phyloP scores from a whole-genome alignment of 495 filamentous ascomycete species.

The Aspergillus steynii region DNA sequence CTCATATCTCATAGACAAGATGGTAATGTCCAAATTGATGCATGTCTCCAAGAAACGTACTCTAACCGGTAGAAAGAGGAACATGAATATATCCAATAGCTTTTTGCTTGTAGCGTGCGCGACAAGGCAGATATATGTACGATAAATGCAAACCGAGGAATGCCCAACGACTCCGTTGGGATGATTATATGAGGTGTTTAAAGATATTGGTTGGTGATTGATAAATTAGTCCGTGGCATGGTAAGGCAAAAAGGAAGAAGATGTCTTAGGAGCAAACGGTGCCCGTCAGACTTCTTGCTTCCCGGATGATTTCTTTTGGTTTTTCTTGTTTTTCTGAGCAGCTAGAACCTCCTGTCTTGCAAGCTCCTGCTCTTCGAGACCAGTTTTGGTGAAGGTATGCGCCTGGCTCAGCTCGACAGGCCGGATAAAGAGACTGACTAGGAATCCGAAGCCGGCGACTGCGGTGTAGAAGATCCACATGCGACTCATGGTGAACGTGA shows the following conservation, averaged over 20 bases:
- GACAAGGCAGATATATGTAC: neutral
- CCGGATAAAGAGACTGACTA: conserved; percentile 55
- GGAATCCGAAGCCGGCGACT: conserved; percentile 53
- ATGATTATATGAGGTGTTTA: neutral
- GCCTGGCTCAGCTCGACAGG: conserved; percentile 57
- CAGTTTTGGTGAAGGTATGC: conserved; percentile 63
- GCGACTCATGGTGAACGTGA: conserved; percentile 55
- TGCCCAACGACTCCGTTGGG: neutral
- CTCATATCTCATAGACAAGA: neutral
- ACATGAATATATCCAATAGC: neutral
- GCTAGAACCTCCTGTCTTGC: conserved; percentile 41
- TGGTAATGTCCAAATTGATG: neutral
- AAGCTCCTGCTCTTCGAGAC: conserved; percentile 54
- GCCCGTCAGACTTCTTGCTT: conserved; percentile 20
- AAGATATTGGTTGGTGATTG: no score
- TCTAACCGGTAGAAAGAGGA: no score
- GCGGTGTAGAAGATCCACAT: conserved; percentile 70
- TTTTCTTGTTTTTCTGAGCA: conserved; percentile 23
- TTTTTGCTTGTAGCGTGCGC: neutral
- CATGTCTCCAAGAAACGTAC: no score
- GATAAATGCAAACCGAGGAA: neutral
- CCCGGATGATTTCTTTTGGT: conserved; percentile 10
- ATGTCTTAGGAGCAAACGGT: neutral
- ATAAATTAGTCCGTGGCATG: neutral
- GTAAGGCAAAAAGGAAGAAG: neutral